These are phyloP conservation scores for Chytriomyces sp. DNA, from an alignment of 192 early-diverging fungal genomes.

Conservation along the genomic window DNA sequence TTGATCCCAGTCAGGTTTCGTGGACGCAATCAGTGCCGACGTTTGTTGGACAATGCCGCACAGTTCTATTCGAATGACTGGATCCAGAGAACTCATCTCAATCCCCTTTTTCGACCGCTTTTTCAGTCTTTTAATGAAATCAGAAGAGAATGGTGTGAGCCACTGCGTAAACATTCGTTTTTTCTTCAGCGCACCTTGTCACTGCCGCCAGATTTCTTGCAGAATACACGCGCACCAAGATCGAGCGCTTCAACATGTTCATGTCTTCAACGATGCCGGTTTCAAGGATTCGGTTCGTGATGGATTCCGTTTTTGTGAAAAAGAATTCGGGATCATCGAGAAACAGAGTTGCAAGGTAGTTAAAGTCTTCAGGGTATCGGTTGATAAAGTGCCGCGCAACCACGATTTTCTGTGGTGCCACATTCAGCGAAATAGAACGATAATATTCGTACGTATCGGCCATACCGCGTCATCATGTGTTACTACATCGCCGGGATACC, in stretches of 20 bases:
- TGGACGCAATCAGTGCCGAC: conserved; percentile 34
- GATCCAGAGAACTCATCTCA: conserved; percentile 39
- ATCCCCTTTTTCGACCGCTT: conserved; percentile 32
- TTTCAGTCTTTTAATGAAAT: conserved; percentile 36
- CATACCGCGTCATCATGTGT: conserved; percentile 27
- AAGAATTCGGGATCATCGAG: conserved; percentile 49
- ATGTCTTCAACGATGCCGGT: conserved; percentile 32
- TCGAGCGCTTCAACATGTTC: conserved; percentile 34
- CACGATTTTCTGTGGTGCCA: conserved; percentile 20
- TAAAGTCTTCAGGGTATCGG: conserved; percentile 29
- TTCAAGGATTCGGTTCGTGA: conserved; percentile 19
- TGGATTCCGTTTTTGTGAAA: conserved; percentile 21
- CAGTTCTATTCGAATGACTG: conserved; percentile 41
- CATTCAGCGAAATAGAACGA: background rate
- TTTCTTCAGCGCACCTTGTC: conserved; percentile 24
- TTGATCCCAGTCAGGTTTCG: conserved; percentile 47
- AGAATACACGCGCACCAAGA: conserved; percentile 40
- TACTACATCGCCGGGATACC: background rate
- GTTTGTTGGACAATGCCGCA: conserved; percentile 34
- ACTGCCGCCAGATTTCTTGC: conserved; percentile 21
- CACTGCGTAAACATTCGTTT: background rate
- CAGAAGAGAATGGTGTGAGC: background rate
- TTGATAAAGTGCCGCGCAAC: conserved; percentile 42
- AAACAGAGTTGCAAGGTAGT: conserved; percentile 33
- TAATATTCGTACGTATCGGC: background rate